Evolutionary conservation across 1,284 basidiomycete species (phyloP).

Genomic region (Ustilago lituana): DNA sequence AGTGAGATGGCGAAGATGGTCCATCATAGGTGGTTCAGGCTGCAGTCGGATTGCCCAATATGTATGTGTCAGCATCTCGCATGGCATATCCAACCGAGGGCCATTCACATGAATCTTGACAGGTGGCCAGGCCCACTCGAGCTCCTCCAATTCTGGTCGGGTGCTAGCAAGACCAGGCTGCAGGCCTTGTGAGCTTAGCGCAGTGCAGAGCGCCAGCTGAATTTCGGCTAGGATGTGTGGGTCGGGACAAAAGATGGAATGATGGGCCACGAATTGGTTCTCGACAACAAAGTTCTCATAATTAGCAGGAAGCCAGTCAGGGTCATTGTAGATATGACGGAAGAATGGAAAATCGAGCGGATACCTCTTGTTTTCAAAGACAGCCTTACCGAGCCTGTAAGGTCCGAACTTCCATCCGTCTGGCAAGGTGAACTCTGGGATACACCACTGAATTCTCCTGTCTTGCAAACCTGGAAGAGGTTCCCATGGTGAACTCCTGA

Average conservation of each 20-base stretch:
- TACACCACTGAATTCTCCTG: too few species aligned
- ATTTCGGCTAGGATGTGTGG: slow-evolving; percentile 1
- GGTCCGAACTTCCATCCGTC: slow-evolving; percentile 2
- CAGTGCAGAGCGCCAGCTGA: too few species aligned
- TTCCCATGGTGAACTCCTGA: not conserved
- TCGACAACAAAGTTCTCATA: not conserved
- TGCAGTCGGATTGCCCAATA: not conserved
- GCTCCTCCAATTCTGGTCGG: too few species aligned
- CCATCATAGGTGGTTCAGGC: not conserved
- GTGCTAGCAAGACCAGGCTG: too few species aligned
- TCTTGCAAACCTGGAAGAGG: not conserved
- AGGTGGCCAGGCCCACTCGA: too few species aligned
- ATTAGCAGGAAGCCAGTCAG: not conserved
- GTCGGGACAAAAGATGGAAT: slow-evolving; percentile 7
- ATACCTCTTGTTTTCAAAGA: not conserved
- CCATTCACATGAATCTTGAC: not conserved
- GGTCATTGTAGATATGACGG: not conserved
- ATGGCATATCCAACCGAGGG: not conserved
- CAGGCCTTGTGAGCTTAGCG: too few species aligned
- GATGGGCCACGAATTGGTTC: too few species aligned
- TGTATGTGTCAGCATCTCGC: not conserved
- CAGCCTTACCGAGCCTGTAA: not conserved
- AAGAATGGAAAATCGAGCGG: slow-evolving; percentile 4
- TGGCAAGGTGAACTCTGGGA: too few species aligned
- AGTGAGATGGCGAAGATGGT: not conserved